Base-by-base conservation (phyloP, 2,329 filamentous ascomycete genomes). In the Fusarium annulatum region DNA sequence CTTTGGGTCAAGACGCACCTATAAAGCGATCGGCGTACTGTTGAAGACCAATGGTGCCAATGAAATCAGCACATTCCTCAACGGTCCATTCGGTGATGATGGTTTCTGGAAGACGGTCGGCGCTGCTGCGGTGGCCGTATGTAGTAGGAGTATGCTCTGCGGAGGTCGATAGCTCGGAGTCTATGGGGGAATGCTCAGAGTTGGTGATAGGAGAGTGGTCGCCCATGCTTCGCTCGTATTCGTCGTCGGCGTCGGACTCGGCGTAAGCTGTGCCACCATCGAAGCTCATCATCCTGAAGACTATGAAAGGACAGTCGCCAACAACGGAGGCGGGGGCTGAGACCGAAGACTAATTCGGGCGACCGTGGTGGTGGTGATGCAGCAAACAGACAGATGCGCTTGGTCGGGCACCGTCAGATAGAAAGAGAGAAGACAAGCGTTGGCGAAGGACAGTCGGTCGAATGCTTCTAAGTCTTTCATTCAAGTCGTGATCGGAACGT, bases 11-110 rank as follows among this genome's bases (percentile, higher is more conserved):
- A 28, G 45, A 87, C 91, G 79, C 85, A 97, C 95, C 94, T 82
- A 96, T 86, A 81, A 97, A 97, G 28, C 87, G 87, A 79, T 95
- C 91, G 65, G 93, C 91, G 84, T 97, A 97, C 81, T 97, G 94
- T 74, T 90, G 87, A 77, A 97, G 84, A 39, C 94, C 94, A 78
- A 97, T 89, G 69, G 90, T 91, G 63, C 90, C 88, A 76, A 98
- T 89, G 80, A 97, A 98, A 78, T 97, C 94, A 74, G 94, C 94
- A 83, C 94, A 95, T 84, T 98, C 94, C 67, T 97, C 94, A 21
- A 91, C 92, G 4, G 91, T 92, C 93, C 93, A 96, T 77, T 94
- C 91, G 38, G 91, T 91, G 76, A 96, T 93, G 79, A 93, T 89
- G 53, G 92, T 93, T 78, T 93, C 91, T 75, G 93, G 93, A 74